These are phyloP conservation scores for Alternaria triticimaculans DNA, from an alignment of 2,329 filamentous ascomycete species.

Conservation along the genomic window DNA sequence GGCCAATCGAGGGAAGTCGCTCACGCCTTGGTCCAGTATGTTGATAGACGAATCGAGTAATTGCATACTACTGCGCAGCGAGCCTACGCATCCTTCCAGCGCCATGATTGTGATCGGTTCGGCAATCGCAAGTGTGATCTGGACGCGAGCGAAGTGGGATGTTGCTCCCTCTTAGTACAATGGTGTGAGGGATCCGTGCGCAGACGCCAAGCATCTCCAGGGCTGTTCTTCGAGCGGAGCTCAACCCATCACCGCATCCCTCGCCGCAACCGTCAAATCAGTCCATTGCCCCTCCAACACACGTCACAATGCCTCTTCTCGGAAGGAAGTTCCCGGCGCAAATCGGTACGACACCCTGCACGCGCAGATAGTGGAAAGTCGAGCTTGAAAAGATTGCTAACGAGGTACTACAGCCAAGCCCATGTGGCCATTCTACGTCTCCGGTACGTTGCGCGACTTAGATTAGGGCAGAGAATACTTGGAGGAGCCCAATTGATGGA, in stretches of 20 bases:
- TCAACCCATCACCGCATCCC: slow-evolving; percentile 35
- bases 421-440: slow-evolving; percentile 91
- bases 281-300: slow-evolving; percentile 40
- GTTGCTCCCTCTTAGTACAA: slow-evolving; percentile 5
- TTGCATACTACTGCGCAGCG: slow-evolving; percentile 66
- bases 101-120: slow-evolving; percentile 25
- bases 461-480: neutral
- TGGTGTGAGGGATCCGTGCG: slow-evolving; percentile 9
- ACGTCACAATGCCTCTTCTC: slow-evolving; percentile 54
- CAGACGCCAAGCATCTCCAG: slow-evolving; percentile 39
- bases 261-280: slow-evolving; percentile 38
- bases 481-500: slow-evolving; percentile 4
- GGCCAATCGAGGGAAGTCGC: slow-evolving; percentile 67
- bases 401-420: slow-evolving; percentile 72
- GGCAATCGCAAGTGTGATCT: neutral
- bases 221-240: slow-evolving; percentile 26
- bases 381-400: slow-evolving; percentile 35
- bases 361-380: neutral
- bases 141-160: neutral
- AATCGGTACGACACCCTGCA: slow-evolving; percentile 52
- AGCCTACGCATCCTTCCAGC: slow-evolving; percentile 66
- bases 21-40: slow-evolving; percentile 67
- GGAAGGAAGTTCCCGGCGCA: slow-evolving; percentile 60
- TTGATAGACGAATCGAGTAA: slow-evolving; percentile 68
- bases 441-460: slow-evolving; percentile 70